Percentiles rank a stretch among this genome's conserved stretches.
Conservation (phyloP, 768 basidiomycete species). For the Lactarius sanguifluus region DNA sequence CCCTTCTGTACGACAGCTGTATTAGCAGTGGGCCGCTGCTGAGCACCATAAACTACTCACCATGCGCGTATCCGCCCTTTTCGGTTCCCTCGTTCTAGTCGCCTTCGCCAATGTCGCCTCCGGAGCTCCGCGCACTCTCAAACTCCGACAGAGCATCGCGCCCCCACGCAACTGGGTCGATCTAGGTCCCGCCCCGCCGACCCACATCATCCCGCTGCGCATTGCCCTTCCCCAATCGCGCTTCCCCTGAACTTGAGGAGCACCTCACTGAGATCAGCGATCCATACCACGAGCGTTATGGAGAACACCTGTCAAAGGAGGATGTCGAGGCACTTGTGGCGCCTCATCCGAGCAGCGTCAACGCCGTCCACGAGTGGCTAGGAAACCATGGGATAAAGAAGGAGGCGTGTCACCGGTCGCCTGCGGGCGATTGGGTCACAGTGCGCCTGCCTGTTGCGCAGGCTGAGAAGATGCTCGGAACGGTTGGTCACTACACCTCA, state of each 20-base stretch:
- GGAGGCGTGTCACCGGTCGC: slow-evolving; percentile 47
- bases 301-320: slow-evolving; percentile 49
- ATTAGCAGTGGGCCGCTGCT: not conserved
- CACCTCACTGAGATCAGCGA: slow-evolving; percentile 33
- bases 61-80: not conserved
- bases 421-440: slow-evolving; percentile 63
- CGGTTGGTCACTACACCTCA: slow-evolving; percentile 38
- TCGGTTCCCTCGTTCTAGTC: not conserved
- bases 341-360: slow-evolving; percentile 51
- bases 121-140: slow-evolving; percentile 21
- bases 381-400: slow-evolving; percentile 50
- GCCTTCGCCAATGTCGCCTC: not conserved
- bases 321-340: slow-evolving; percentile 57
- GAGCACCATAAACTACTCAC: not conserved
- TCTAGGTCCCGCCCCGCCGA: slow-evolving; percentile 43
- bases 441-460: slow-evolving; percentile 50
- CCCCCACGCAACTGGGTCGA: slow-evolving; percentile 51
- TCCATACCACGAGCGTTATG: slow-evolving; percentile 32
- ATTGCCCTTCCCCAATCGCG: slow-evolving; percentile 32
- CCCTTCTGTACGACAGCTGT: not conserved
- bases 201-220: slow-evolving; percentile 52
- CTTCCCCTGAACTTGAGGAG: slow-evolving; percentile 32
- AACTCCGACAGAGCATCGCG: slow-evolving; percentile 47
- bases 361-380: slow-evolving; percentile 56
- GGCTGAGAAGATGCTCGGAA: slow-evolving; percentile 61